These are phyloP conservation scores for Pyrrhoderma noxium DNA, from an alignment of 1,284 basidiomycete genomes.

Conservation along the genomic window DNA sequence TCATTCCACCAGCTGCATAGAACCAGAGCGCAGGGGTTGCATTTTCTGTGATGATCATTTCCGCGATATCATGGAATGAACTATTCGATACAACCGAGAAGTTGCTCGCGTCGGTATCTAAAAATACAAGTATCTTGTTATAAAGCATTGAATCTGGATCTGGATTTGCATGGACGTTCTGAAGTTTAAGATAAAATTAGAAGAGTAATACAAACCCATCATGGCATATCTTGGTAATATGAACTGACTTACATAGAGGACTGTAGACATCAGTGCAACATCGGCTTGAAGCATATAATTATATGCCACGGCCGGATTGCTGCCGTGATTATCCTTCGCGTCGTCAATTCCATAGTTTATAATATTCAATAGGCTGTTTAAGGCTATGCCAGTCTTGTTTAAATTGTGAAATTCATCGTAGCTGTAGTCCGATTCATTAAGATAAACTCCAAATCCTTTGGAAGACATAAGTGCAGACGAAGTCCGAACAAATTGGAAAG, in stretches of 20 bases:
- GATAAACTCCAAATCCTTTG: slow-evolving; percentile 7
- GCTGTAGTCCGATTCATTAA: slow-evolving; percentile 12
- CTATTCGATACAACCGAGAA: slow-evolving; percentile 3
- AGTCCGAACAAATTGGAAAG: slow-evolving; percentile 12
- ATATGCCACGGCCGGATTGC: neutral
- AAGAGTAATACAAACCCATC: neutral
- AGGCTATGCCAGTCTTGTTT: slow-evolving; percentile 16
- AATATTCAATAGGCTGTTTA: slow-evolving; percentile 2
- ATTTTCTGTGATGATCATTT: slow-evolving; percentile 9
- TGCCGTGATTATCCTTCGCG: slow-evolving; percentile 2
- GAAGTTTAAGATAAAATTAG: too few relatives aligned
- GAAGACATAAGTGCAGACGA: neutral
- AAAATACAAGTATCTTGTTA: slow-evolving; percentile 10
- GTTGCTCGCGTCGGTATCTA: slow-evolving; percentile 4
- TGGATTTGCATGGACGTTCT: slow-evolving; percentile 16
- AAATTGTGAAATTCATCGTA: neutral
- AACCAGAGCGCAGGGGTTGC: slow-evolving; percentile 17
- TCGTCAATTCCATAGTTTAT: slow-evolving; percentile 11
- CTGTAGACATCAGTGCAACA: slow-evolving; percentile 6
- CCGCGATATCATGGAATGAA: slow-evolving; percentile 7
- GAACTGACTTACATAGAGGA: slow-evolving; percentile 7
- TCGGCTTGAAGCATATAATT: slow-evolving; percentile 8
- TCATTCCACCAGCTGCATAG: slow-evolving; percentile 12
- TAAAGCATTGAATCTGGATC: slow-evolving; percentile 9
- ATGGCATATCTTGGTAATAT: neutral